Evolutionary conservation across 1,284 basidiomycete genomes (phyloP).

Genomic region (Filobasidium uniguttulatum): DNA sequence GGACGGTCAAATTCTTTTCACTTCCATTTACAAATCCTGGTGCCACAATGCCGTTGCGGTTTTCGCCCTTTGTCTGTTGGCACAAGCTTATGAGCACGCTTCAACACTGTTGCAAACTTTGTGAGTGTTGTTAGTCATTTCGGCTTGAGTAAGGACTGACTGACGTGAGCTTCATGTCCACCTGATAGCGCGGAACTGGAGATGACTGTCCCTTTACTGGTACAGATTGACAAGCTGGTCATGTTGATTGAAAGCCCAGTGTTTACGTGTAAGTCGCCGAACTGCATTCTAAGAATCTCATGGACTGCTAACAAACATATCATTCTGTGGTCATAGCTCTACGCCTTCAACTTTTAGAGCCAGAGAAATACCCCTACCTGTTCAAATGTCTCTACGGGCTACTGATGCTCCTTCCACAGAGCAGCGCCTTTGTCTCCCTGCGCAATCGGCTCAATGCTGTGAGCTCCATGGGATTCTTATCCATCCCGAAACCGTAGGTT

Average conservation of each 20-base stretch:
- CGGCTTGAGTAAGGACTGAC: not conserved
- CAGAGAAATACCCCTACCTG: constrained; percentile 87
- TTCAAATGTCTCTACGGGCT: constrained; percentile 97
- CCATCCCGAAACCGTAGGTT: constrained; percentile 67
- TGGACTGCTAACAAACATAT: not conserved
- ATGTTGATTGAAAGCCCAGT: constrained; percentile 97
- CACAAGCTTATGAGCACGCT: constrained; percentile 97
- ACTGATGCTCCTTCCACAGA: constrained; percentile 94
- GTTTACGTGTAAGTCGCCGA: constrained; percentile 69
- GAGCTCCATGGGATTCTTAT: constrained; percentile 83
- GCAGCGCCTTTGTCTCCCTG: constrained; percentile 87
- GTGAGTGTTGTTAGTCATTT: constrained; percentile 41
- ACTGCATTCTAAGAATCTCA: too few species aligned
- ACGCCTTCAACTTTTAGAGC: constrained; percentile 91
- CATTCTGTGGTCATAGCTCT: constrained; percentile 48
- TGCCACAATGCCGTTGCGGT: constrained; percentile 96
- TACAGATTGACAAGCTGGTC: constrained; percentile 96
- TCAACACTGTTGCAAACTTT: constrained; percentile 95
- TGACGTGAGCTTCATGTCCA: not conserved
- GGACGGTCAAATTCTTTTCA: constrained; percentile 85
- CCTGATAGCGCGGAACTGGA: constrained; percentile 76
- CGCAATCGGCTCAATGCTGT: constrained; percentile 88
- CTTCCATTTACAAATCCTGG: constrained; percentile 89
- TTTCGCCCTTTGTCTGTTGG: constrained; percentile 86
- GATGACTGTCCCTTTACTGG: constrained; percentile 83